These are phyloP conservation scores for Raddia guianensis DNA, from an alignment of 176 grass and related monocot genomes.

Conservation along the genomic window DNA sequence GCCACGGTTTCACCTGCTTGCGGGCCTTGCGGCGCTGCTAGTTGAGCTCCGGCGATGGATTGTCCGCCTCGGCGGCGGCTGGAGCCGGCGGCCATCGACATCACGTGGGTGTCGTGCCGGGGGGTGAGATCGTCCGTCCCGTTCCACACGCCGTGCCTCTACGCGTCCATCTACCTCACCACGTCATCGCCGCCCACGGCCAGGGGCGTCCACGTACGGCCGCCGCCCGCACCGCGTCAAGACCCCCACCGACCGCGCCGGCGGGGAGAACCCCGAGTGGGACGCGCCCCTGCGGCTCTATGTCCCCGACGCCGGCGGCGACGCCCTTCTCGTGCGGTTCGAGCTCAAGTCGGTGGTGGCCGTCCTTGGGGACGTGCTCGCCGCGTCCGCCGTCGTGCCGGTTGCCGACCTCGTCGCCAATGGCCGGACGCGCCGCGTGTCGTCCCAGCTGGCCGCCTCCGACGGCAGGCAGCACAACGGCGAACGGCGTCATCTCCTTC, in stretches of 20 bases:
- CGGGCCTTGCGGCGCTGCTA: too few relatives aligned
- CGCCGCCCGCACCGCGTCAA: constrained; percentile 53
- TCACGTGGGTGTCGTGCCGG: constrained; percentile 60
- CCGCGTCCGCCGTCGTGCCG: constrained; percentile 55
- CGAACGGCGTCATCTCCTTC: constrained; percentile 52
- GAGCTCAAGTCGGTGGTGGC: constrained; percentile 61
- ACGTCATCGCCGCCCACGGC: background rate
- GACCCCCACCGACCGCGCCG: constrained; percentile 48
- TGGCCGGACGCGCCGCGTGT: constrained; percentile 45
- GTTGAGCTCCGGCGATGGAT: constrained; percentile 18
- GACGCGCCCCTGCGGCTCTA: constrained; percentile 59
- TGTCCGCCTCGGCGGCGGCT: background rate
- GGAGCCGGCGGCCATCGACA: constrained; percentile 50
- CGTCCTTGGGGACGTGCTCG: constrained; percentile 51
- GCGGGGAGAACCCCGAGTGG: constrained; percentile 66
- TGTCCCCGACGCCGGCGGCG: background rate
- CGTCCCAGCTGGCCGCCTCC: constrained; percentile 42
- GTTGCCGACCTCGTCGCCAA: constrained; percentile 48
- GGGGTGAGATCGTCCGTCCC: constrained; percentile 52
- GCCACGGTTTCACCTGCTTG: too few relatives aligned
- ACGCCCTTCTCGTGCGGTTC: constrained; percentile 46
- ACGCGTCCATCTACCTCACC: constrained; percentile 47
- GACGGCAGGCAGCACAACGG: constrained; percentile 52
- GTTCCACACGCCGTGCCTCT: constrained; percentile 66
- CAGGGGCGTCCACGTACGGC: background rate